Evolutionary conservation across 2,329 filamentous ascomycete species (phyloP), one percentile per base, ranked within the genome.

Genomic region (Calonectria crousiana): DNA sequence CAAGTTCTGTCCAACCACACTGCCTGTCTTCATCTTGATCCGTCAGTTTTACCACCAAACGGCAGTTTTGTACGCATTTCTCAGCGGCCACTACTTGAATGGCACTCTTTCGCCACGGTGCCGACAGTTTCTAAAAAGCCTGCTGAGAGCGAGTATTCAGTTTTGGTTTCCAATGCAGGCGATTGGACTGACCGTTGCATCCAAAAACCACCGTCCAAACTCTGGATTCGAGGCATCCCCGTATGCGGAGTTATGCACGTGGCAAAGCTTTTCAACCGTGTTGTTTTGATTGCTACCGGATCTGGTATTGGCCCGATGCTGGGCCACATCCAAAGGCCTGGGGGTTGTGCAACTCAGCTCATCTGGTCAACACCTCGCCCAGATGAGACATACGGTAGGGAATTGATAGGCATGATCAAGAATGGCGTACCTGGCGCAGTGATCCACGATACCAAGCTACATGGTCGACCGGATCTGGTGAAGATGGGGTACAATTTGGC

Each of bases 61-160:
- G 84, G 84, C 10, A 84, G 81, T 23, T 86, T 86, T 62, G 84
- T 84, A 6, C 90, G 92, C 38, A 84, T 95, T 4, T 90, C 93
- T 2, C 88, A 89, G 64, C 86, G 87, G 6, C 93, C 93, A 0
- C 86, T 95, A n/a, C 85, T 88, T 14, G 94, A 96, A 83, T 95
- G 93, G 88, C 94, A 95, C 83, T 90, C 92, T 0, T 95, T 95
- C 80, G 94, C 94, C 56, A 93, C 92, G 0, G 94, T 95, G 73
- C 92, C 93, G 1, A 89, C 91, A 85, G 68, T 67, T 80, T 23
- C 26, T 71, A 65, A 64, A 78, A 77, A 65, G 74, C 69, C 11
- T 79, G 58, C 64, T 76, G 68, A 75, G 77, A 14, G 28, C 18
- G 92, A 90, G 6, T 95, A 93, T 84, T 94, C 92, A 0, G 87